Base-by-base conservation (phyloP, 768 basidiomycete genomes). In the Tulasnella sp. region DNA sequence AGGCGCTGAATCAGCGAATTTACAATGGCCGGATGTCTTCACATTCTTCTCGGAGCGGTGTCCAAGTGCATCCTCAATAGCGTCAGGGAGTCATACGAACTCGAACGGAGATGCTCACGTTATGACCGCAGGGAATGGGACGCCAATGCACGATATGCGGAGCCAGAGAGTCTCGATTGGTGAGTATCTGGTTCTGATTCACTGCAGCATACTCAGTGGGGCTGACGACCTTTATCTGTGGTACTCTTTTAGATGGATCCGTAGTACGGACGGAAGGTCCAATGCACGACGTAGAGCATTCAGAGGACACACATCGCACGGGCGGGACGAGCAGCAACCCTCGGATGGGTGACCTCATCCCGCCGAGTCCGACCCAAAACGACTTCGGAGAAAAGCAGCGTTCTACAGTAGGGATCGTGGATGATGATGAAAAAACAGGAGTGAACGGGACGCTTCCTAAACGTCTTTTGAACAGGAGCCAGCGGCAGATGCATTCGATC, bases 11-110 rank as follows among this genome's bases (percentile, higher is more conserved):
- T 80, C 82, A 42, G 92, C 92, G 0, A 83, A 86, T 62, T 72
- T 73, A 17, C 83, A 81, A 59, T 92, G 91, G 80, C 74, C 91
- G 15, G 89, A 91, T 25, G 77, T 91, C 7, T 94, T 93, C 69
- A 73, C 79, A 3, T 96, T 87, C 86, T 83, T 92, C 66, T 83
- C 91, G 0, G 84, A 83, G 59, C 49, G 46, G 24, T 52, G 50
- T 43, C 59, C 51, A 50, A 60, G 49, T n/a, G 51, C 30, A 11
- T 52, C 24, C 24, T 52, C 50, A 12, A 52, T 19, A 12, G 50
- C n/a, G n/a, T n/a, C 7, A 38, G 34, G 34, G 34, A 38, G 5
- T 38, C 34, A 38, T 38, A 19, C 46, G 7, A 48, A 38, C 15
- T 7, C 46, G 7, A 48, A 38, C 15, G 34, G 34, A 15, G 15